Evolutionary conservation across 108 stramenopile species (phyloP).

Genomic region (Nannochloropsis granulata): DNA sequence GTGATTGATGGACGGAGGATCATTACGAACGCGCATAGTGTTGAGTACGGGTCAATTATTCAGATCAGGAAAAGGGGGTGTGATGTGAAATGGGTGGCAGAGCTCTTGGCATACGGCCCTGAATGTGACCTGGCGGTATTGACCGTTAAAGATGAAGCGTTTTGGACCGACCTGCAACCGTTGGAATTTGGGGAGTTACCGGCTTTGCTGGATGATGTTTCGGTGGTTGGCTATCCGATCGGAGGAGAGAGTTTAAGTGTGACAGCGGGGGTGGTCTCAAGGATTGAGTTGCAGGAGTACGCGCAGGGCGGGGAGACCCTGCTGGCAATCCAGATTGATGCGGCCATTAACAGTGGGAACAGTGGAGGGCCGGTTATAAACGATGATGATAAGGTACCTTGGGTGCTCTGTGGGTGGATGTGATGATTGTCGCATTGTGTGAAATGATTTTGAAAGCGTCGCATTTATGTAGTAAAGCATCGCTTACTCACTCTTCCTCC

Average conservation of each 20-base stretch:
- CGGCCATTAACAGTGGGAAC: constrained; percentile 53
- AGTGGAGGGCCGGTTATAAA: constrained; percentile 51
- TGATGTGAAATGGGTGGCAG: constrained; percentile 14
- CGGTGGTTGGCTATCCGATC: constrained; percentile 50
- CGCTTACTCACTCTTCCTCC: not conserved
- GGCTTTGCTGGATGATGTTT: constrained; percentile 46
- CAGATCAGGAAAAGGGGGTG: constrained; percentile 32
- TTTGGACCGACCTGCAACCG: constrained; percentile 16
- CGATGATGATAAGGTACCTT: constrained; percentile 37
- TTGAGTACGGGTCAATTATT: constrained; percentile 42
- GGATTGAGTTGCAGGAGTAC: constrained; percentile 45
- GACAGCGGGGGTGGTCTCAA: constrained; percentile 50
- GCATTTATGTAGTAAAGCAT: not conserved
- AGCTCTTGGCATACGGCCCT: constrained; percentile 8
- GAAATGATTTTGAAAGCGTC: too few species aligned
- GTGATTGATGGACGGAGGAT: constrained; percentile 38
- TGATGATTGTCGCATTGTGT: too few species aligned
- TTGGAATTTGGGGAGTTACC: constrained; percentile 36
- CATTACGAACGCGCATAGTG: constrained; percentile 53
- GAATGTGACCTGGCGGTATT: constrained; percentile 37
- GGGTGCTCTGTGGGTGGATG: too few species aligned
- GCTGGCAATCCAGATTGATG: constrained; percentile 53
- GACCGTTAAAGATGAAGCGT: constrained; percentile 26
- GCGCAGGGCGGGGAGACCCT: constrained; percentile 34
- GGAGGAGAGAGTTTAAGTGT: constrained; percentile 48